A percentile compares a stretch with the other conserved stretches of the same genome.
These are phyloP conservation scores for Leavenworthia alabamica DNA, from an alignment of 345 rosid species.

Conservation along the genomic window DNA sequence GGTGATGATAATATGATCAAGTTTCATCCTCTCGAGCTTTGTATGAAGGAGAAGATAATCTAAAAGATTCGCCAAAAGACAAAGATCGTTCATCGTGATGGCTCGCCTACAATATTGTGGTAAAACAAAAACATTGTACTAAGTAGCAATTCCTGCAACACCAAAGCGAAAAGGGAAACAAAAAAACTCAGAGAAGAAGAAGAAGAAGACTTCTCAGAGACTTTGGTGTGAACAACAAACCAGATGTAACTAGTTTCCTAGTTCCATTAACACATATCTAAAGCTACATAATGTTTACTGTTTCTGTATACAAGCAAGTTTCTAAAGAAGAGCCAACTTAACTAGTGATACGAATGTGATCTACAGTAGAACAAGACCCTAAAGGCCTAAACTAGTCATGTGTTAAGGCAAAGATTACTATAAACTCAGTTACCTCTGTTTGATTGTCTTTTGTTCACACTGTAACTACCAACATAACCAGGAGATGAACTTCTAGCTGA, in stretches of 20 bases:
- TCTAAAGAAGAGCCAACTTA: neutral
- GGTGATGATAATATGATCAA: constrained; percentile 27
- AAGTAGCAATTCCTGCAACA: constrained; percentile 39
- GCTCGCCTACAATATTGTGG: constrained; percentile 40
- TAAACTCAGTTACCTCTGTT: constrained; percentile 63
- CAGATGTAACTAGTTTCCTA: constrained; percentile 1
- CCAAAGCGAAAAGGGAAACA: constrained; percentile 5
- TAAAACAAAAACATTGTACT: constrained; percentile 34
- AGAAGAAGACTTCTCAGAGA: neutral
- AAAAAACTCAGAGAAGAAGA: constrained; percentile 12
- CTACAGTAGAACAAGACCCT: neutral
- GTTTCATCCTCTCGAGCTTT: constrained; percentile 25
- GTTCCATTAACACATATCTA: neutral
- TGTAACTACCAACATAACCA: constrained; percentile 69
- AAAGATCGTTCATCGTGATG: constrained; percentile 29
- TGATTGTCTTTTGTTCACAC: constrained; percentile 66
- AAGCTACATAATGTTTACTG: neutral
- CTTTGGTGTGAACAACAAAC: neutral
- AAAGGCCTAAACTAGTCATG: too few relatives aligned
- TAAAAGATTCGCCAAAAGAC: constrained; percentile 30
- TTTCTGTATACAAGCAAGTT: neutral
- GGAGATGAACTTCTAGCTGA: constrained; percentile 56
- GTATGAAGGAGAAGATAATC: constrained; percentile 25
- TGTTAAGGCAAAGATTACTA: constrained; percentile 2
- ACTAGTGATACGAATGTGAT: neutral